A percentile compares a stretch with the other conserved stretches of the same genome.
phyloP scores from a whole-genome alignment of 805 yeast species.

The Kockiozyma suomiensis region DNA sequence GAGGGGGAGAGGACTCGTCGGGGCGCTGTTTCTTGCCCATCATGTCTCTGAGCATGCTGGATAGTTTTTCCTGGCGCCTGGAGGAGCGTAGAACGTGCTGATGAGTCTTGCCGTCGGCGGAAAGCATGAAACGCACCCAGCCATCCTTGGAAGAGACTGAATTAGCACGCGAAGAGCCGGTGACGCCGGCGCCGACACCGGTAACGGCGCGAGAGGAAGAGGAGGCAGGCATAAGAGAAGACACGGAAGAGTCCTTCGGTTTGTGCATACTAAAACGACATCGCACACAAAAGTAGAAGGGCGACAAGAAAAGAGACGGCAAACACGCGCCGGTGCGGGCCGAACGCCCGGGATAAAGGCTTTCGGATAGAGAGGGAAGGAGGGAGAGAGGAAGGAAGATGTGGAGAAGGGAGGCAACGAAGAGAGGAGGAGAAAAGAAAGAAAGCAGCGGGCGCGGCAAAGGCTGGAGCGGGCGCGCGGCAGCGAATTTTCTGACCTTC shows the following conservation, averaged over 20 bases:
- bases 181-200: background rate
- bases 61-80: conserved; percentile 49
- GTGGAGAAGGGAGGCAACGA: background rate
- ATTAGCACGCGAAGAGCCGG: conserved; percentile 4
- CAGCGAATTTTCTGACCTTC: too few species aligned
- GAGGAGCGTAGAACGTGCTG: conserved; percentile 77
- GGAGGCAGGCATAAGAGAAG: background rate
- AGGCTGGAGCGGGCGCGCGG: conserved; percentile 1
- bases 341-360: conserved; percentile 10
- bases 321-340: conserved; percentile 16
- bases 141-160: conserved; percentile 23
- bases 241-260: conserved; percentile 1
- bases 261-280: conserved; percentile 11
- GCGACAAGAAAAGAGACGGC: background rate
- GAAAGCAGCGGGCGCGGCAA: background rate
- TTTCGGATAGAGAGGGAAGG: conserved; percentile 5
- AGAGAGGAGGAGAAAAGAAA: background rate
- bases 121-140: conserved; percentile 27
- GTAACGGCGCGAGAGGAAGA: background rate
- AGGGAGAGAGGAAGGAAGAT: background rate
- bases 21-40: conserved; percentile 38
- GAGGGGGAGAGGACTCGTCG: conserved; percentile 21
- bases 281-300: background rate
- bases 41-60: conserved; percentile 65
- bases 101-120: conserved; percentile 64